phyloP scores from a whole-genome alignment of 306 rosid genomes.

The Pueraria montana region DNA sequence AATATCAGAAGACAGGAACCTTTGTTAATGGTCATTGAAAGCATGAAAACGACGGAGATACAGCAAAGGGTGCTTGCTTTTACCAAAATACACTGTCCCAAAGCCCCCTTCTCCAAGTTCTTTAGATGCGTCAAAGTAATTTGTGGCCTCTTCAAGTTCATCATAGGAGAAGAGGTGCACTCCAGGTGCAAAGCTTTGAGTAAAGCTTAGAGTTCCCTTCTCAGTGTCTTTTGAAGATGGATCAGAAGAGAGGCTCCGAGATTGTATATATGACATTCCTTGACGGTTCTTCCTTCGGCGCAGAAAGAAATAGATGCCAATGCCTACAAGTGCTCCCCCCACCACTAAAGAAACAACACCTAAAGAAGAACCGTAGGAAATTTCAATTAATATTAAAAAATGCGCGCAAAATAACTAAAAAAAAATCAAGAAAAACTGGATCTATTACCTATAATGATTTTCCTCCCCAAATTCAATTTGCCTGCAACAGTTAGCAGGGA shows the following conservation, averaged over 20 bases:
- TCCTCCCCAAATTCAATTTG: rapidly evolving
- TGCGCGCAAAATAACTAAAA: background rate
- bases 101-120: constrained; percentile 96
- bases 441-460: constrained; percentile 60
- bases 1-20: constrained; percentile 23
- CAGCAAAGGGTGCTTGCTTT: background rate
- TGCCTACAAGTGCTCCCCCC: background rate
- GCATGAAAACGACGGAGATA: background rate
- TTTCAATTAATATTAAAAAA: constrained; percentile 3
- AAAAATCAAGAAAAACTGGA: constrained; percentile 4
- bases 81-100: constrained; percentile 89
- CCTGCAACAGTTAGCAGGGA: constrained; percentile 50
- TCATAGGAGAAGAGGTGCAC: constrained; percentile 64
- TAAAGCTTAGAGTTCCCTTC: constrained; percentile 60
- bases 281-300: constrained; percentile 47
- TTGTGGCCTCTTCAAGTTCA: constrained; percentile 82
- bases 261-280: constrained; percentile 42
- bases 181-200: constrained; percentile 56
- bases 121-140: constrained; percentile 63
- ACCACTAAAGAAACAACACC: constrained; percentile 22
- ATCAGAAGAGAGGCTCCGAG: constrained; percentile 57
- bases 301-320: constrained; percentile 4
- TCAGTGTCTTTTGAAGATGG: constrained; percentile 57
- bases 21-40: constrained; percentile 17
- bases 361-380: constrained; percentile 35